Evolutionary conservation across 805 yeast species (phyloP).

Genomic region (Candida maesae): DNA sequence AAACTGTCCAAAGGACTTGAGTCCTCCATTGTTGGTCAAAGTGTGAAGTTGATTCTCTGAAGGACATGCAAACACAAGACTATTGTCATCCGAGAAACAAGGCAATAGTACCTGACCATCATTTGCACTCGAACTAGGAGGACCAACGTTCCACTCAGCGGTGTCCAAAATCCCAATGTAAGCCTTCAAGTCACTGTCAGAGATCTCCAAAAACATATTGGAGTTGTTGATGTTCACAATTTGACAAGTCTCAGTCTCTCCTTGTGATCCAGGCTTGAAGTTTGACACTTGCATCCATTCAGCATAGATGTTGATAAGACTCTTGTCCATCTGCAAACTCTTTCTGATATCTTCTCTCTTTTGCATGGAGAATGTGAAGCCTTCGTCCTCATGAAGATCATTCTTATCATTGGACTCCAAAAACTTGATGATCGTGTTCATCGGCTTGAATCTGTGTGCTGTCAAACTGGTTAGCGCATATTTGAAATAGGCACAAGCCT

Average conservation of each 20-base stretch:
- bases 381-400: conserved; percentile 3
- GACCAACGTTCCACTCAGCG: conserved; percentile 7
- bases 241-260: conserved; percentile 4
- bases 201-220: conserved; percentile 12
- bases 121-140: not conserved
- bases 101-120: not conserved
- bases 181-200: conserved; percentile 4
- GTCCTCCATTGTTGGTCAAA: not conserved
- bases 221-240: conserved; percentile 16
- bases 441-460: conserved; percentile 13
- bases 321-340: conserved; percentile 9
- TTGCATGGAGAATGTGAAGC: not conserved
- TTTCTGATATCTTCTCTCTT: conserved; percentile 14
- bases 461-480: conserved; percentile 9
- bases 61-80: not conserved
- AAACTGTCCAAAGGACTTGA: conserved; percentile 1
- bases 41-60: conserved; percentile 3
- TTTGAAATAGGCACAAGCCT: conserved; percentile 8
- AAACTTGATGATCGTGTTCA: conserved; percentile 18
- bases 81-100: not conserved
- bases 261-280: not conserved
- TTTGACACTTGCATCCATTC: conserved; percentile 20
- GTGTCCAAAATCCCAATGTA: not conserved
- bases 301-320: conserved; percentile 9
- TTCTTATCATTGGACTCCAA: conserved; percentile 16